Conservation (phyloP, 768 basidiomycete genomes). For the Kwoniella heveanensis region DNA sequence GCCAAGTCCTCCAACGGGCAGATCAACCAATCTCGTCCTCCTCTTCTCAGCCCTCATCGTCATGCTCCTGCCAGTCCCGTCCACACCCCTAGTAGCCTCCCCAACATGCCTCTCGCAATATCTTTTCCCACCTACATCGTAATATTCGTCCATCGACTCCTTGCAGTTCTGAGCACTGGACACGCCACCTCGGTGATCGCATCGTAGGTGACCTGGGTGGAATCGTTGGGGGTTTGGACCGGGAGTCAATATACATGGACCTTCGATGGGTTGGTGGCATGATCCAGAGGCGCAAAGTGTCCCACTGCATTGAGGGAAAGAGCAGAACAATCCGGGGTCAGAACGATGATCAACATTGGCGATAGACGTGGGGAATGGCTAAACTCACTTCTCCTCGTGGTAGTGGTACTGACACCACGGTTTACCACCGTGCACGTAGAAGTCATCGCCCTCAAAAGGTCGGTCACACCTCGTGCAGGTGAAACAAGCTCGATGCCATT, state of each 20-base stretch:
- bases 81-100: slow-evolving; percentile 32
- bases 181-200: slow-evolving; percentile 63
- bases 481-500: slow-evolving; percentile 90
- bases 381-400: slow-evolving; percentile 73
- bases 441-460: slow-evolving; percentile 87
- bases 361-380: background rate
- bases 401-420: slow-evolving; percentile 92
- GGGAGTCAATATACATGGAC: slow-evolving; percentile 79
- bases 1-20: slow-evolving; percentile 49
- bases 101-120: slow-evolving; percentile 81
- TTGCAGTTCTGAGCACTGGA: slow-evolving; percentile 58
- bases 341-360: no score
- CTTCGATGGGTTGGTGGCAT: slow-evolving; percentile 89
- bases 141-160: slow-evolving; percentile 72
- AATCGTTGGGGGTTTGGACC: slow-evolving; percentile 70
- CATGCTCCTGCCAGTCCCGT: slow-evolving; percentile 40
- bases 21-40: slow-evolving; percentile 77
- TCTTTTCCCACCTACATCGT: slow-evolving; percentile 76
- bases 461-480: slow-evolving; percentile 80
- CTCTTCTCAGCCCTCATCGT: slow-evolving; percentile 69
- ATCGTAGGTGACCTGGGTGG: slow-evolving; percentile 85
- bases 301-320: slow-evolving; percentile 54
- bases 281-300: slow-evolving; percentile 77
- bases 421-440: slow-evolving; percentile 88
- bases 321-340: no score